These are phyloP conservation scores for Phytophthora idaei DNA, from an alignment of 352 stramenopile genomes.

Conservation along the genomic window DNA sequence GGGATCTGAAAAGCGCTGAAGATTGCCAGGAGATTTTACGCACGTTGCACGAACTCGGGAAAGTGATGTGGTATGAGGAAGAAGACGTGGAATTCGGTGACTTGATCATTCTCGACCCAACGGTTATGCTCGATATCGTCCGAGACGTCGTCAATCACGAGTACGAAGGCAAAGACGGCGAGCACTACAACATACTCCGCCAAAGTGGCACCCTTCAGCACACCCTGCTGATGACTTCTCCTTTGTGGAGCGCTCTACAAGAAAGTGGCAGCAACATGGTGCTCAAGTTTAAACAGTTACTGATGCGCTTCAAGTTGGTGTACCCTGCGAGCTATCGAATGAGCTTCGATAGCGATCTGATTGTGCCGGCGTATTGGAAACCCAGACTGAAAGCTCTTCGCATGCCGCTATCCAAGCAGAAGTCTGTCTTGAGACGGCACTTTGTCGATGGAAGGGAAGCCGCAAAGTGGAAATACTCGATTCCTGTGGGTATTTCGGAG, in stretches of 20 bases:
- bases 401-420: constrained; percentile 3
- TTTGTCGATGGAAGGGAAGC: not conserved
- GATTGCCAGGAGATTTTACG: constrained; percentile 15
- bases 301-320: constrained; percentile 18
- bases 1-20: not conserved
- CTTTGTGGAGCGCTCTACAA: constrained; percentile 4
- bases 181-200: constrained; percentile 8
- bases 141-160: constrained; percentile 25
- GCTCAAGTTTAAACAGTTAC: constrained; percentile 18
- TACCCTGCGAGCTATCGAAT: constrained; percentile 10
- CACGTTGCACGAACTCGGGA: constrained; percentile 14
- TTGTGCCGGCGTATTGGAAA: constrained; percentile 26
- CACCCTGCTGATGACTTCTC: constrained; percentile 9
- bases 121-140: constrained; percentile 25
- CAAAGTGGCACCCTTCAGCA: constrained; percentile 11
- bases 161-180: not conserved
- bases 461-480: not conserved
- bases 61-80: constrained; percentile 33
- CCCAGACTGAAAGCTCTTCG: not conserved
- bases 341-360: constrained; percentile 1
- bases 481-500: not conserved
- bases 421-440: not conserved
- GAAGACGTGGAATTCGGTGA: not conserved
- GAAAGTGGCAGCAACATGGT: constrained; percentile 1
- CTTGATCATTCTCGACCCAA: constrained; percentile 13